These are phyloP conservation scores for Salix dunnii DNA, from an alignment of 345 rosid genomes.

Conservation along the genomic window DNA sequence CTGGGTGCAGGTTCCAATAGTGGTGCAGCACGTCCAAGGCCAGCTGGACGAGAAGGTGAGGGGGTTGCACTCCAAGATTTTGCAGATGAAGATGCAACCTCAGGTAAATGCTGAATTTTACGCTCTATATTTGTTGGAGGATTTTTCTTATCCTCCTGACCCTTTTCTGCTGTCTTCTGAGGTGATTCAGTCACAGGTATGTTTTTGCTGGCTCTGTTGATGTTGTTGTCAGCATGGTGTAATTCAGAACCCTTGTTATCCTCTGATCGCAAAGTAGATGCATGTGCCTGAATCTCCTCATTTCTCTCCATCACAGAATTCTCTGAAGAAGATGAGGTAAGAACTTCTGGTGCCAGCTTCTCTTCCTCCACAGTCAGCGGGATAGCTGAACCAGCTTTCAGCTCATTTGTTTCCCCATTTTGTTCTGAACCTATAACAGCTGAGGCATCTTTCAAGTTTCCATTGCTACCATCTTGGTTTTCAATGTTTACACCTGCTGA, in stretches of 20 bases:
- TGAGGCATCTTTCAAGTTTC: slow-evolving; percentile 17
- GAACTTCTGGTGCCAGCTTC: slow-evolving; percentile 13
- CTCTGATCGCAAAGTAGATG: slow-evolving; percentile 21
- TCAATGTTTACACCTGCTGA: background rate
- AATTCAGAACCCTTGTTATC: slow-evolving; percentile 22
- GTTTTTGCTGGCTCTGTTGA: slow-evolving; percentile 24
- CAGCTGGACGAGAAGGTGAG: slow-evolving; percentile 65
- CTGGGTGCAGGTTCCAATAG: slow-evolving; percentile 76
- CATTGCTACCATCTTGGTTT: slow-evolving; percentile 12
- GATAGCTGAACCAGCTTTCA: slow-evolving; percentile 13
- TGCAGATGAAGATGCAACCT: slow-evolving; percentile 37
- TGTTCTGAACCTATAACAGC: slow-evolving; percentile 5
- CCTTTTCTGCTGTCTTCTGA: slow-evolving; percentile 23
- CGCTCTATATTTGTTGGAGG: slow-evolving; percentile 24
- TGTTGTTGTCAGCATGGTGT: slow-evolving; percentile 21
- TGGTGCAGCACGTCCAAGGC: slow-evolving; percentile 87
- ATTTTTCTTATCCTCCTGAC: slow-evolving; percentile 26
- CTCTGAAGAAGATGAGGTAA: slow-evolving; percentile 19
- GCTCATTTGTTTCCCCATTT: slow-evolving; percentile 2
- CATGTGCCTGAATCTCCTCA: slow-evolving; percentile 24
- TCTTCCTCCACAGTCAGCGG: slow-evolving; percentile 15
- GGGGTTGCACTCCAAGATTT: slow-evolving; percentile 38
- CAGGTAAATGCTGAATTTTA: slow-evolving; percentile 20
- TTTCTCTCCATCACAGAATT: slow-evolving; percentile 26
- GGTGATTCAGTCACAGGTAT: slow-evolving; percentile 24